These are phyloP conservation scores for Epicoccum sorghinum DNA, from an alignment of 2,329 filamentous ascomycete species.

Conservation along the genomic window DNA sequence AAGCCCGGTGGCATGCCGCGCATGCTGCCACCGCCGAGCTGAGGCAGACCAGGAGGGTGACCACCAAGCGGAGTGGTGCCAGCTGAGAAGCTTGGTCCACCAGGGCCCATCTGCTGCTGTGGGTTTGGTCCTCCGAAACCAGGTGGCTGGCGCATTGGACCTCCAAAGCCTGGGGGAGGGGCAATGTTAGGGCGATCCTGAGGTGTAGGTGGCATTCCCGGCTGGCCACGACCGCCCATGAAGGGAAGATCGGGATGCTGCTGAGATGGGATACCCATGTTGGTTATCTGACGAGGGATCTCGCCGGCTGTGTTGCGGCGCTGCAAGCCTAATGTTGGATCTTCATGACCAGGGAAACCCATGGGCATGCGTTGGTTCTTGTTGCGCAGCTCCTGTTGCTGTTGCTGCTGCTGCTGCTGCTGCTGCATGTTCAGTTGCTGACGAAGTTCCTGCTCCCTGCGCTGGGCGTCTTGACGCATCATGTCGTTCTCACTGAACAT, in stretches of 20 bases:
- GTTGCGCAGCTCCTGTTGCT: constrained; percentile 44
- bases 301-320: constrained; percentile 46
- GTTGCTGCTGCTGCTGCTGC: constrained; percentile 28
- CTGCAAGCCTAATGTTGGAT: constrained; percentile 41
- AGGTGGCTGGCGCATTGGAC: constrained; percentile 46
- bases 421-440: constrained; percentile 27
- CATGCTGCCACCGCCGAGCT: constrained; percentile 34
- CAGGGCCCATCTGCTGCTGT: constrained; percentile 41
- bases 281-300: constrained; percentile 45
- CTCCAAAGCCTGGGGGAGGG: constrained; percentile 45
- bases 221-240: constrained; percentile 41
- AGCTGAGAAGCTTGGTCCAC: constrained; percentile 42
- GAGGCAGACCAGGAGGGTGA: constrained; percentile 44
- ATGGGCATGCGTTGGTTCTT: constrained; percentile 41
- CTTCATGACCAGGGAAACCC: constrained; percentile 42
- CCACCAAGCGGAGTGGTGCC: constrained; percentile 47
- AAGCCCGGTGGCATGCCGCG: constrained; percentile 33
- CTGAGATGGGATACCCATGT: constrained; percentile 52
- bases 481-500: constrained; percentile 43
- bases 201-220: constrained; percentile 45
- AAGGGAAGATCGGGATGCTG: constrained; percentile 44
- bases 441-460: constrained; percentile 39
- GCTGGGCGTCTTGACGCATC: constrained; percentile 40
- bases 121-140: constrained; percentile 38
- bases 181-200: constrained; percentile 46